phyloP scores from a whole-genome alignment of 2,329 filamentous ascomycete genomes.

The Amphichorda felina region DNA sequence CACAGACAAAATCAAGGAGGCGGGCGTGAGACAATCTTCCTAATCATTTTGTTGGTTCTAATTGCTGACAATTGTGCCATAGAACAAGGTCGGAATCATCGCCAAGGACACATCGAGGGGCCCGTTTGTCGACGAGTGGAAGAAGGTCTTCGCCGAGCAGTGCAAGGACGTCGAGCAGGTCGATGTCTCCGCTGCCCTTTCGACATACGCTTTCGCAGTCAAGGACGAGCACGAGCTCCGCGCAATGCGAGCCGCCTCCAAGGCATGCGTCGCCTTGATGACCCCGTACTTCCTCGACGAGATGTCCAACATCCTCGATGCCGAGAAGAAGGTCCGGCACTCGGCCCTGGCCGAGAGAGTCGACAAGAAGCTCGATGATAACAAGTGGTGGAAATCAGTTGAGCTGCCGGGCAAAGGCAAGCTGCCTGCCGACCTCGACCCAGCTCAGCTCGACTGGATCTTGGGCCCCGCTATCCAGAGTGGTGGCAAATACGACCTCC shows the following conservation, averaged over 20 bases:
- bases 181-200: conserved; percentile 74
- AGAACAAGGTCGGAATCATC: conserved; percentile 85
- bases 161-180: conserved; percentile 82
- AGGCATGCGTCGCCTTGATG: conserved; percentile 89
- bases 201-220: conserved; percentile 71
- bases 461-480: conserved; percentile 87
- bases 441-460: conserved; percentile 85
- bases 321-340: conserved; percentile 95
- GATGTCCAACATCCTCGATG: conserved; percentile 91
- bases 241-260: conserved; percentile 85
- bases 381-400: conserved; percentile 82
- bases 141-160: conserved; percentile 63
- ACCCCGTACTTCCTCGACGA: conserved; percentile 95
- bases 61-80: conserved; percentile 1
- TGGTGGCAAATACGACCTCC: conserved; percentile 88
- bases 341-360: conserved; percentile 77
- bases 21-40: conserved; percentile 52
- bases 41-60: conserved; percentile 5
- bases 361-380: conserved; percentile 81
- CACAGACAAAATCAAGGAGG: conserved; percentile 72
- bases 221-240: conserved; percentile 94
- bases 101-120: conserved; percentile 76
- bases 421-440: conserved; percentile 77
- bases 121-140: conserved; percentile 95
- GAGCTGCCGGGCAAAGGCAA: conserved; percentile 59